Evolutionary conservation across 805 yeast species (phyloP), one percentile per base, ranked within the genome.

Genomic region (Lipomyces starkeyi): DNA sequence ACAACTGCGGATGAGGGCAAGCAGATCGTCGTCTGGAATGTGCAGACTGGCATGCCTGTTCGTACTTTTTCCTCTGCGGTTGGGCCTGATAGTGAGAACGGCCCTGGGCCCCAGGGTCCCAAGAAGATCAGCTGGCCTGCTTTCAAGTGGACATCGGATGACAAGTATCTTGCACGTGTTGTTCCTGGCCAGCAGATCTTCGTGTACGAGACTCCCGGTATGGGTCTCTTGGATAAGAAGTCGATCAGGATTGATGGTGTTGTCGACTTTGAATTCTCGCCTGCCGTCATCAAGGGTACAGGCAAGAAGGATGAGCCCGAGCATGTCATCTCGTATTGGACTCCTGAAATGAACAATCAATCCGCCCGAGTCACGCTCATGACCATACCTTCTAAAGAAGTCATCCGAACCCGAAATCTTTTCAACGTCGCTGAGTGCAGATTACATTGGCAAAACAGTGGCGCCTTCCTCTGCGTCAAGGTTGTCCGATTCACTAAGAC

Each of bases 401-500:
- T 93, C 59, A 80, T 95, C 70, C 91, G 98, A 85, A 91, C 97
- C 68, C 89, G 94, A 74, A 93, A 94, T 80, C 84, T 95, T 80
- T 93, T 95, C 84, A 97, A 95, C 82, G 99, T 95, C 62, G 86
- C 92, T 66, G 94, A 90, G 77, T 92, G 95, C 81, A 86, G 89
- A 76, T 81, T 95, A 82, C 92, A 88, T 84, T 95, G 99, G 99
- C 98, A 95, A 82, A 88, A 87, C 72, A 88, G 90, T 74, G 92
- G 91, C 71, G 88, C 87, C 75, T 89, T 83, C 78, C 82, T 95
- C 78, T 91, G 97, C 82, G 96, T 93, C 77, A 92, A 91, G 83
- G 97, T 95, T 74, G 97, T 93, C 80, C 91, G 98, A 82, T 97
- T 93, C 81, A 91, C 98, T 66, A 95, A 95, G 81, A 90, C 97